Base-by-base conservation (phyloP, 192 early-diverging fungal species). In the Funneliformis mosseae region DNA sequence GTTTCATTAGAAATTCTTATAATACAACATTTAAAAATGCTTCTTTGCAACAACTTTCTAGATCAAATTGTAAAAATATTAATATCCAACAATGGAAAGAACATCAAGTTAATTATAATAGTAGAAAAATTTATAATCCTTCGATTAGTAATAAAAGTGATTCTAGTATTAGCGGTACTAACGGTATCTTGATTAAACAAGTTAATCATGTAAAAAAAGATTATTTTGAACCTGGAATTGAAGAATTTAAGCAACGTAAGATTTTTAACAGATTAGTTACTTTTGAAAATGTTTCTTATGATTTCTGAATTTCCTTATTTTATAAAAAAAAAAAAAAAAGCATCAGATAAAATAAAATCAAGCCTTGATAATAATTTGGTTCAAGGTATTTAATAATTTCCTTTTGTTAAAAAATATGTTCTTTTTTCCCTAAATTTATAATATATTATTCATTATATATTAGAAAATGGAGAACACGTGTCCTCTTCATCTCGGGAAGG, bases 91-190 rank as follows among this genome's bases (percentile, higher is more conserved):
- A 55, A 21, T 55, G 50, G 50, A 55, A 55, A 18, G 18, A 55
- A n/a, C 16, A 55, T 5, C 18, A 55, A 55, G 50, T 21, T 55
- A 33, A 12, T 66, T 66, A 66, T 66, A 66, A 66, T 66, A 33
- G 25, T 66, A 66, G 63, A 66, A 66, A 25, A 27, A 33, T 66
- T 25, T 66, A 66, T 66, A 66, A 66, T 66, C 21, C 23, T 21
- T 23, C 5, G 11, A 2, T 9, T 33, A 9, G 27, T 64, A 12
- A 28, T 33, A 66, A 7, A 33, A 28, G 63, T 28, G 25, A 66
- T 66, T 28, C 27, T 27, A 64, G 27, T 27, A n/a, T 64, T 64
- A 5, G 27, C 6, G 28, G 9, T 10, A 14, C 10, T 33, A 11
- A 21, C 10, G 28, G 28, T 14, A 33, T 28, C 28, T 66, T 67